Evolutionary conservation across 768 basidiomycete species (phyloP), one percentile per base, ranked within the genome.

Genomic region (Polyporus arcularius): DNA sequence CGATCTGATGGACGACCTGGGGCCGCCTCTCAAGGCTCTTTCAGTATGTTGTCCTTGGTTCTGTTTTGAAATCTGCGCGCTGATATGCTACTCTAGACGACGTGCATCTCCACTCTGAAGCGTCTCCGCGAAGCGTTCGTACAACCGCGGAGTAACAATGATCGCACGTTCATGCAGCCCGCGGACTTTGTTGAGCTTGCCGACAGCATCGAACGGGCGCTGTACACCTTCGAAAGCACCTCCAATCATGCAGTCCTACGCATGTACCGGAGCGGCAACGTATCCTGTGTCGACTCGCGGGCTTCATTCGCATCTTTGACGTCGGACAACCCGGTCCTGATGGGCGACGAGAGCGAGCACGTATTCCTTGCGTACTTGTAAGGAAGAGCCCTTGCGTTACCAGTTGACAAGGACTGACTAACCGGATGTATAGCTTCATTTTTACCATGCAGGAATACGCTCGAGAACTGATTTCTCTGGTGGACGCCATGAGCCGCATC

Each of bases 381-480:
- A 71, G 93, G 79, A n/a, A 26, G 3, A 35, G 3, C 35, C 6
- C 21, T 46, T 41, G 51, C 55, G 21, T 8, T 30, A 47, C 11
- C 40, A 11, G 16, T 31, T 31, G 48, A 32, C 51, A 28, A 26
- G 31, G 35, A 15, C 26, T 38, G 39, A 5, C 63, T 14, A 4
- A 12, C 35, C 32, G 21, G 26, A 14, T 31, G n/a, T 35, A 14
- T 63, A 97, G 95, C 78, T 98, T 96, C 75, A 90, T 97, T 64
- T 99, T 98, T 74, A 96, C 94, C 0, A 72, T 98, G 46, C 94
- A 99, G 74, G 97, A 98, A 70, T 98, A 98, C 71, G 84, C 92
- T 8, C 79, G 83, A 59, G 96, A 98, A 72, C 74, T 96, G 53
- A 79, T 89, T 35, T 86, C 85, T 18, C 84, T 98, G 11, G 82